These are phyloP conservation scores for Physcomitrellopsis africana DNA, from an alignment of 225 moss, liverwort and hornwort genomes.

Conservation along the genomic window DNA sequence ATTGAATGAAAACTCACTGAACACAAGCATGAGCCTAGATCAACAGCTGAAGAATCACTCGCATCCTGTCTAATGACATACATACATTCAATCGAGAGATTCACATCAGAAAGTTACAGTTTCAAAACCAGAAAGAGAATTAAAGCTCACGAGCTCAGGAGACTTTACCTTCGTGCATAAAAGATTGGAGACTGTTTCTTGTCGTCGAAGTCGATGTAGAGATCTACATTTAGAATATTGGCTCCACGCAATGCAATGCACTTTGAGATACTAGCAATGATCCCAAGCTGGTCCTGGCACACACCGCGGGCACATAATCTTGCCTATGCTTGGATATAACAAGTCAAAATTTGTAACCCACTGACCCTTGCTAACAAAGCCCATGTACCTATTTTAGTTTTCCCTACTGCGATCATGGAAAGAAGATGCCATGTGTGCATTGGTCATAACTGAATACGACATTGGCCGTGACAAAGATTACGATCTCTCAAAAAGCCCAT, in stretches of 20 bases:
- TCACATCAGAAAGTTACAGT: neutral
- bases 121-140: neutral
- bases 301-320: neutral
- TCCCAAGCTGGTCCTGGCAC: constrained; percentile 91
- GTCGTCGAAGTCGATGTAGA: constrained; percentile 91
- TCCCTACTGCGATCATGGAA: neutral
- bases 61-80: neutral
- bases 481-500: neutral
- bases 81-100: neutral
- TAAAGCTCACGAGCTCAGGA: neutral
- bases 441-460: neutral
- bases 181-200: constrained; percentile 68
- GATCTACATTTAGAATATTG: constrained; percentile 89
- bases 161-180: constrained; percentile 85
- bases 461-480: neutral
- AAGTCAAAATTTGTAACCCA: neutral
- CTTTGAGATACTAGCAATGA: constrained; percentile 88
- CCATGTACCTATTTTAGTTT: neutral
- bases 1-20: constrained; percentile 97
- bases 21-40: constrained; percentile 17
- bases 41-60: neutral
- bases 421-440: constrained; percentile 17
- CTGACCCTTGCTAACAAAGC: neutral
- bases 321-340: neutral
- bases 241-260: constrained; percentile 84